Percentiles rank a stretch among this genome's conserved stretches.
Conservation (phyloP, 139 green algal genomes). For the Micractinium conductrix region DNA sequence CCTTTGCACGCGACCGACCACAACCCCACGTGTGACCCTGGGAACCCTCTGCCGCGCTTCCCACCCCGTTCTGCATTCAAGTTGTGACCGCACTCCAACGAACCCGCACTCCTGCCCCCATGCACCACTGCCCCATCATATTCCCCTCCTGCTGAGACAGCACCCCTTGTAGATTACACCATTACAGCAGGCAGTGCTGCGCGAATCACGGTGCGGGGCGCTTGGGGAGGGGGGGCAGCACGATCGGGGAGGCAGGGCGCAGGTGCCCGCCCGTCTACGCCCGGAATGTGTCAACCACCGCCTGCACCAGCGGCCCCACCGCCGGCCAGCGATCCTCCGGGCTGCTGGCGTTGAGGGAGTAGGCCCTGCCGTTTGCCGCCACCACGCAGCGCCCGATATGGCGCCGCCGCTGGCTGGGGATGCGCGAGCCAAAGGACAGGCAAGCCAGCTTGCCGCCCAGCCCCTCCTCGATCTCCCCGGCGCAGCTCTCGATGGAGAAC, state of each 20-base stretch:
- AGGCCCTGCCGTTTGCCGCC: neutral
- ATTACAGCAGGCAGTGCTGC: too few species aligned
- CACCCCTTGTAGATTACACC: too few species aligned
- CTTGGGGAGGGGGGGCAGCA: too few species aligned
- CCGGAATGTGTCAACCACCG: conserved; percentile 17
- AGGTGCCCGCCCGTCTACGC: neutral
- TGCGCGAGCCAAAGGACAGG: neutral
- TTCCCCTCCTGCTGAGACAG: too few species aligned
- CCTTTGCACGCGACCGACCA: neutral
- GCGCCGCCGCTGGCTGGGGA: conserved; percentile 27
- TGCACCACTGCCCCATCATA: neutral
- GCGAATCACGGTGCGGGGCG: too few species aligned
- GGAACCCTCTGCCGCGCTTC: neutral
- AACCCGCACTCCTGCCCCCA: neutral
- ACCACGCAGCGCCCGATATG: conserved; percentile 33
- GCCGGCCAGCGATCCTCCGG: conserved; percentile 32
- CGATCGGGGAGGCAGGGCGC: too few species aligned
- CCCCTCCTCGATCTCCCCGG: conserved; percentile 30
- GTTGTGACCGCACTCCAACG: conserved; percentile 13
- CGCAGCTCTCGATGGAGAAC: conserved; percentile 16
- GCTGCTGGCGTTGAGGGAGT: conserved; percentile 21
- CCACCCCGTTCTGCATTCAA: neutral
- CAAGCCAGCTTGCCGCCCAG: conserved; percentile 21
- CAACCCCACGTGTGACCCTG: too few species aligned
- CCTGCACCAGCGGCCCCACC: conserved; percentile 8